Evolutionary conservation across 2,329 filamentous ascomycete species (phyloP), one percentile per base, ranked within the genome.

Genomic region (Penicillium sp.): DNA sequence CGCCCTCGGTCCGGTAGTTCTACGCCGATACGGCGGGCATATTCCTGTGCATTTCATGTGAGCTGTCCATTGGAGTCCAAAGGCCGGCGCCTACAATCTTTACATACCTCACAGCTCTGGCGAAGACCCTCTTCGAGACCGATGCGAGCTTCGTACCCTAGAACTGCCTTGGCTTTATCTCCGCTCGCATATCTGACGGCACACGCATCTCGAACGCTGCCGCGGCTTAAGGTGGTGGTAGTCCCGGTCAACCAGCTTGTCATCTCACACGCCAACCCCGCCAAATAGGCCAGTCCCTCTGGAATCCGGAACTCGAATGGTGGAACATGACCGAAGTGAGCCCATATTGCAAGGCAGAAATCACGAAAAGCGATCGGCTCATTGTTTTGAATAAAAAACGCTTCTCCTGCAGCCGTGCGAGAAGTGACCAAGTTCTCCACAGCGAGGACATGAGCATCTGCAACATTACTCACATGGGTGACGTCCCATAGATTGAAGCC

Each of bases 161-260:
- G 60, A 2, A 85, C 66, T 45, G 63, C 62, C 55, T 67, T 76
- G 38, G 81, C 81, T 61, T 82, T 83, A 12, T 70, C 66, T 28
- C 80, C 78, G 60, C 73, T 78, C 18, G 79, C 77, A 71, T 84
- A 85, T 47, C 80, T 70, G 44, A 76, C 71, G 36, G 77, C 72
- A 52, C 78, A 77, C 33, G 76, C 81, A 70, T 85, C 83, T 58
- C 72, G 74, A 4, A 85, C 78, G 57, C 78, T 78, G 2, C 81
- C 82, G 34, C 79, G 70, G 65, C 78, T 79, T 46, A 85, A 65
- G 13, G 74, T 78, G 4, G 73, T 70, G 26, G 76, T 67, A 4
- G 61, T 65, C 0, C 80, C 77, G 7, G 70, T 75, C 6, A 76
- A 49, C 74, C 79, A 81, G 31, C 74, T 76, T 49, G 72, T 65